Percentiles rank a stretch among this genome's conserved stretches.
phyloP scores from a whole-genome alignment of 257 asterid species.

The Capsicum rhomboideum region DNA sequence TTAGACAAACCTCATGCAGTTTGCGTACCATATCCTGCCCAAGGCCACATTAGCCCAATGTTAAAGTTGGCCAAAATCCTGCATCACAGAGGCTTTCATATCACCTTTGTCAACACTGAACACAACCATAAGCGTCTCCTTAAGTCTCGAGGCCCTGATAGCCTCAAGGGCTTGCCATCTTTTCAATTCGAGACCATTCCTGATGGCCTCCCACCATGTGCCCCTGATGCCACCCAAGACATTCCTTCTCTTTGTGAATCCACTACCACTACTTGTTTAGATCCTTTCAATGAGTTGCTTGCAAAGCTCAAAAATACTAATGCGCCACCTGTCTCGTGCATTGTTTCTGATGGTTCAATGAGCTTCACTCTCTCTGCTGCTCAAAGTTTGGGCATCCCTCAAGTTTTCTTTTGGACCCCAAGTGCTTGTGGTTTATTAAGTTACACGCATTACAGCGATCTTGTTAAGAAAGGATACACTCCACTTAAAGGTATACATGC shows the following conservation, averaged over 20 bases:
- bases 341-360: not conserved
- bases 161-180: not conserved
- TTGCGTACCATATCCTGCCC: conserved; percentile 10
- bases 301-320: not conserved
- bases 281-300: not conserved
- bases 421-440: not conserved
- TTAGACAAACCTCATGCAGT: conserved; percentile 7
- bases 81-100: conserved; percentile 5
- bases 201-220: not conserved
- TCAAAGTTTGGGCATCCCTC: not conserved
- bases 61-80: conserved; percentile 9
- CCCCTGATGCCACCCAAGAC: not conserved
- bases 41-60: conserved; percentile 12
- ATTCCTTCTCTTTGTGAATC: not conserved
- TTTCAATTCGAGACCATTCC: not conserved
- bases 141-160: not conserved
- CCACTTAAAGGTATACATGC: not conserved
- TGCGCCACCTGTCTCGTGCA: not conserved
- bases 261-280: not conserved
- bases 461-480: not conserved
- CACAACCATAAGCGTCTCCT: not conserved
- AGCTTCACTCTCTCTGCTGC: not conserved
- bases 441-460: not conserved
- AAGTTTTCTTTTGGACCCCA: not conserved
- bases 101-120: not conserved